A percentile compares a stretch with the other conserved stretches of the same genome.
These are phyloP conservation scores for Cupressus sempervirens DNA, from an alignment of 75 land plant species.

Conservation along the genomic window DNA sequence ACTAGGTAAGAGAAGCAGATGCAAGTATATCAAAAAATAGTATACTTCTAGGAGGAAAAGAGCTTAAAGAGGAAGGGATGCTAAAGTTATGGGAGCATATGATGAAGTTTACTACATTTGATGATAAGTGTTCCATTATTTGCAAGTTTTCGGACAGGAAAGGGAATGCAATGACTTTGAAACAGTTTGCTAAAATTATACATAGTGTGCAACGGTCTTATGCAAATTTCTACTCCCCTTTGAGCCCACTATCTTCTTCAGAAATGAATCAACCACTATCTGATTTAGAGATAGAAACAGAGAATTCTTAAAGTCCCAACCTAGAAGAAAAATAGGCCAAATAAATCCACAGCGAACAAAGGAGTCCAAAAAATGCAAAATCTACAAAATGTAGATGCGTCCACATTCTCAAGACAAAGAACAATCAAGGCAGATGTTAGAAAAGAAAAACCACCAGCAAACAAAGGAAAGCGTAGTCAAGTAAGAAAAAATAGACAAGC, in stretches of 20 bases:
- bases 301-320: not conserved
- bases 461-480: no score
- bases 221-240: not conserved
- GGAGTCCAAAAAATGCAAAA: no score
- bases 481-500: no score
- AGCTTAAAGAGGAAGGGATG: constrained; percentile 4
- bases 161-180: constrained; percentile 23
- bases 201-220: constrained; percentile 15
- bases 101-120: not conserved
- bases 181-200: constrained; percentile 21
- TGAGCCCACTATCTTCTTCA: constrained; percentile 6
- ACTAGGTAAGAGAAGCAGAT: not conserved
- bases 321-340: not conserved
- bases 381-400: no score
- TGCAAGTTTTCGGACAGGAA: constrained; percentile 11
- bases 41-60: not conserved
- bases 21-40: not conserved
- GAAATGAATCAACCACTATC: constrained; percentile 2
- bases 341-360: not conserved
- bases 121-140: not conserved
- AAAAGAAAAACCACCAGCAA: no score
- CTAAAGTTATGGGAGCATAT: not conserved
- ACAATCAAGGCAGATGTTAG: no score
- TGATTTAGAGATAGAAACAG: constrained; percentile 7
- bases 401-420: no score